phyloP scores from a whole-genome alignment of 345 rosid species.

The Rubroshorea leprosula region DNA sequence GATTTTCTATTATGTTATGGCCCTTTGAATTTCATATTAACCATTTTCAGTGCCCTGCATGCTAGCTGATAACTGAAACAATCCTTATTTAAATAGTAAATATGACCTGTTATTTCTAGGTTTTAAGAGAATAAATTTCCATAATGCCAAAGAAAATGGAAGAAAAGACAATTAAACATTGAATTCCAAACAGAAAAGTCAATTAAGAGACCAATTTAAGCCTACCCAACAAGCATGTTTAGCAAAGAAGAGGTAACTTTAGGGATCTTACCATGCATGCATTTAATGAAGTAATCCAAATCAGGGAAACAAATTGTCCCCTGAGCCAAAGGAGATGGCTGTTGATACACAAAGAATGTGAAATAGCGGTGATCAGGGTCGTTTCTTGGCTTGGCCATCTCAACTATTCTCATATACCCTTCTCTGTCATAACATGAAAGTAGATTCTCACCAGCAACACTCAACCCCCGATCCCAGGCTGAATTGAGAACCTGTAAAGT shows the following conservation, averaged over 20 bases:
- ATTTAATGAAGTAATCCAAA: conserved; percentile 63
- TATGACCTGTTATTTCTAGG: not conserved
- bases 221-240: not conserved
- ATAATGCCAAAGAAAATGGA: not conserved
- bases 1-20: too few relatives aligned
- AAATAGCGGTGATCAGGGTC: conserved; percentile 73
- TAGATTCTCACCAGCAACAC: conserved; percentile 62
- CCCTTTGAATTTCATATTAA: not conserved
- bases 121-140: not conserved
- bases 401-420: conserved; percentile 63
- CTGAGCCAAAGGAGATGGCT: conserved; percentile 66
- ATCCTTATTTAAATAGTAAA: too few relatives aligned
- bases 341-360: conserved; percentile 70
- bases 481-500: conserved; percentile 64
- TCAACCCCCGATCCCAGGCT: conserved; percentile 79
- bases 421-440: conserved; percentile 71
- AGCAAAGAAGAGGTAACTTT: not conserved
- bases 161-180: not conserved
- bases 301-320: conserved; percentile 73
- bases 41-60: not conserved
- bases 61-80: too few relatives aligned
- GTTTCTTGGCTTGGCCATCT: conserved; percentile 80
- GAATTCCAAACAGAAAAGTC: too few relatives aligned
- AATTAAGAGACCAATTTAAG: not conserved
- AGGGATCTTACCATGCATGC: conserved; percentile 67